Conservation (phyloP, 169 alveolate species). For the Plasmodium gallinaceum region DNA sequence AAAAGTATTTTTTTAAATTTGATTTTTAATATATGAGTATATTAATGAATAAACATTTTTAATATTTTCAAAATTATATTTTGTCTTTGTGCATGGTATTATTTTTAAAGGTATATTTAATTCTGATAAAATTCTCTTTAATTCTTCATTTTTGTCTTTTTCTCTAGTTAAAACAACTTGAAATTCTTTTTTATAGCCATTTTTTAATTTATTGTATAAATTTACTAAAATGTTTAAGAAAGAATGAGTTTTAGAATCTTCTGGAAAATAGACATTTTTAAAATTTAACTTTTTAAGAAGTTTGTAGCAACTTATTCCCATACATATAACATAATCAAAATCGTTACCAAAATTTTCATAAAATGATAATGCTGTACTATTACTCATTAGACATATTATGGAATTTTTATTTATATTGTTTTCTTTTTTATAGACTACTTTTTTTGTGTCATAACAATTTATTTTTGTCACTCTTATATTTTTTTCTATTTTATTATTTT, state of each 20-base stretch:
- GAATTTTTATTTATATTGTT: conserved; percentile 16
- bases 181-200: not conserved
- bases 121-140: conserved; percentile 10
- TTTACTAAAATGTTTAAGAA: conserved; percentile 29
- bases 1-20: not conserved
- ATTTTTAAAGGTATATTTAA: conserved; percentile 17
- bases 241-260: conserved; percentile 37
- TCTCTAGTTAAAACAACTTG: conserved; percentile 38
- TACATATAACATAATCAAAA: conserved; percentile 38
- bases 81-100: conserved; percentile 55
- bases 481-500: not conserved
- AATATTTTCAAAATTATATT: conserved; percentile 21
- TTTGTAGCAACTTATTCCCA: conserved; percentile 41
- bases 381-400: conserved; percentile 61
- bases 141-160: conserved; percentile 41
- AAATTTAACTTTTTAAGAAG: conserved; percentile 54
- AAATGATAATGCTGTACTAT: conserved; percentile 45
- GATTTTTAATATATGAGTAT: not conserved
- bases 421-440: not conserved
- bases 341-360: conserved; percentile 55
- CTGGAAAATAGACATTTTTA: conserved; percentile 43
- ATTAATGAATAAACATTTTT: not conserved
- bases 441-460: conserved; percentile 56
- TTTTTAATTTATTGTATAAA: conserved; percentile 14
- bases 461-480: not conserved